Percentiles rank a stretch among this genome's conserved stretches.
These are phyloP conservation scores for Salix exigua DNA, from an alignment of 345 rosid species.

Conservation along the genomic window DNA sequence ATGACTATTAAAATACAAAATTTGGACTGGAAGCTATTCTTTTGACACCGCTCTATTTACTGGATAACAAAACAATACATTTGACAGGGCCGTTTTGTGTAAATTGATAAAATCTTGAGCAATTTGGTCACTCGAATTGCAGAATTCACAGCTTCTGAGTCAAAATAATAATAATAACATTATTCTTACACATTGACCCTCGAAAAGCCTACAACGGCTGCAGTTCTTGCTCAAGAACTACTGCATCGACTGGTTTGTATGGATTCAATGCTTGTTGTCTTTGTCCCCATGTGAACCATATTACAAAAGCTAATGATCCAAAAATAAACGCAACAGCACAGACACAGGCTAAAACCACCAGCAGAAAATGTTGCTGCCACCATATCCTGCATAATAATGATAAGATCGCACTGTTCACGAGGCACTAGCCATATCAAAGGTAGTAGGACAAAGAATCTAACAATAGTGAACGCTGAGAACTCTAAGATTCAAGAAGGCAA, in stretches of 20 bases:
- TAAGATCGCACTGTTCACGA: background rate
- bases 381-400: conserved; percentile 48
- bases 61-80: background rate
- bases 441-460: background rate
- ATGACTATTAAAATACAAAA: background rate
- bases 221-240: conserved; percentile 21
- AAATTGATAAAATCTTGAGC: background rate
- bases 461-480: too few species aligned
- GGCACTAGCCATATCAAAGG: background rate
- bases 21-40: background rate
- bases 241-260: conserved; percentile 17
- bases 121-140: background rate
- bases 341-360: conserved; percentile 13
- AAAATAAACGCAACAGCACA: background rate
- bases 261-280: conserved; percentile 2
- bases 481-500: background rate
- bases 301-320: conserved; percentile 16
- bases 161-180: background rate
- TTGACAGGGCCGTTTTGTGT: background rate
- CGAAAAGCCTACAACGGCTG: conserved; percentile 4
- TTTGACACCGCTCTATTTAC: background rate
- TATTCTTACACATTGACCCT: background rate
- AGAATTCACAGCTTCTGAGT: conserved; percentile 1
- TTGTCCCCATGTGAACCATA: conserved; percentile 5
- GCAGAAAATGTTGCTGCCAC: conserved; percentile 42